These are phyloP conservation scores for Boletus speciosus DNA, from an alignment of 768 basidiomycete species.

Conservation along the genomic window DNA sequence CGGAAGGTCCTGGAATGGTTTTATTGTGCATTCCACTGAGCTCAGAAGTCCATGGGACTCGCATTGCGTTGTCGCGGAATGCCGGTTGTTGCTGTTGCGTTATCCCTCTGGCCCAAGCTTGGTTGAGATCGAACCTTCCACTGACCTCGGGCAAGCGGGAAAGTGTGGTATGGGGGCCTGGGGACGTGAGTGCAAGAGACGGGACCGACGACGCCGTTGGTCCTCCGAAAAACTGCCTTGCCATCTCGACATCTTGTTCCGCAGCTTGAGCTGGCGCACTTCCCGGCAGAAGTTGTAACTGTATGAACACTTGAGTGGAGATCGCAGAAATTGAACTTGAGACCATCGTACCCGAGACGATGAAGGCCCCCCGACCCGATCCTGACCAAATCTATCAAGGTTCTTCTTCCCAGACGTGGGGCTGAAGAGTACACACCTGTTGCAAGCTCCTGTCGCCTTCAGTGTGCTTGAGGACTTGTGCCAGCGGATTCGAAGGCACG, in stretches of 20 bases:
- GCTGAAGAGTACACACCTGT: conserved; percentile 47
- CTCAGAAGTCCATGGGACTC: conserved; percentile 55
- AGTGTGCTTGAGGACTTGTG: conserved; percentile 86
- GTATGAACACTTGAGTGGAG: background rate
- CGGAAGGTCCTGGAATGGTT: conserved; percentile 22
- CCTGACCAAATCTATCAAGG: conserved; percentile 39
- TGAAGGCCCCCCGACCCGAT: conserved; percentile 70
- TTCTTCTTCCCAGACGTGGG: background rate
- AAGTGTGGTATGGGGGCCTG: conserved; percentile 32
- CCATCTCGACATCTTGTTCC: conserved; percentile 69
- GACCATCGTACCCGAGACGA: conserved; percentile 54
- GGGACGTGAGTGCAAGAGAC: conserved; percentile 34
- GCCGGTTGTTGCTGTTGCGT: conserved; percentile 40
- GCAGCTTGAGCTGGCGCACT: conserved; percentile 46
- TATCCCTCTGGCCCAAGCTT: conserved; percentile 54
- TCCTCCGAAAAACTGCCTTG: conserved; percentile 74
- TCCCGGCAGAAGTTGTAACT: conserved; percentile 77
- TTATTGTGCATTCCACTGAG: conserved; percentile 38
- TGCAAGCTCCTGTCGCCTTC: conserved; percentile 87
- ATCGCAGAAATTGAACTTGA: background rate
- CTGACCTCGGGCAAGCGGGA: conserved; percentile 19
- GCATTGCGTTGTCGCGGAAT: conserved; percentile 34
- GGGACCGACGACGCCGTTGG: conserved; percentile 33
- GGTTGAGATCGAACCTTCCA: conserved; percentile 39
- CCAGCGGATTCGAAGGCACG: conserved; percentile 77